Base-by-base conservation (phyloP, 2,329 filamentous ascomycete species). In the Trichoderma koningii region DNA sequence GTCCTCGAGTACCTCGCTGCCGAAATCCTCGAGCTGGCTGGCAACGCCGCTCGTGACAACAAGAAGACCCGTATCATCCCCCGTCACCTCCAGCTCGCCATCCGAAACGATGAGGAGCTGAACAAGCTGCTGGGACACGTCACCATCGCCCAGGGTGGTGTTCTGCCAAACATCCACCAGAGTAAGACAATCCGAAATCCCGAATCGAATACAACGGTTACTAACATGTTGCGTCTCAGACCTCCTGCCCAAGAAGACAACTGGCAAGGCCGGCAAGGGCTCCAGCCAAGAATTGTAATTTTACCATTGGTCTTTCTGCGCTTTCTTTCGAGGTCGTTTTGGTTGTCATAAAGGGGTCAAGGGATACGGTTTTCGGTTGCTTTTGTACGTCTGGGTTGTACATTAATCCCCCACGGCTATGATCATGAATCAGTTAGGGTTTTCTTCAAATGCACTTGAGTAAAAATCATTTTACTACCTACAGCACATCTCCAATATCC, bases 1-100 rank as follows among this genome's bases (percentile, higher is more conserved):
- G 95, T 99, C 64, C 92, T 99, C 56, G 95, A 99, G 84, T 99
- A 99, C 80, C 90, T 99, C 67, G 94, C 95, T 73, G 95, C 95
- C 71, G 95, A 99, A 85, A 97, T 99, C 74, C 93, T 99, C 76
- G 95, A 99, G 84, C 84, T 99, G 83, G 95, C 95, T 80, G 95
- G 95, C 75, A 99, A 99, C 81, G 95, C 95, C 75, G 95, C 95
- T 70, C 94, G 95, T 75, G 95, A 99, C 85, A 97, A 98, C 89
- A 99, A 99, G 92, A 98, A 98, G 91, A 99, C 94, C 71, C 93
- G 95, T 90, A 99, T 99, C 84, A 99, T 98, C 68, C 95, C 95
- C 71, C 93, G 95, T 82, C 95, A 99, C 82, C 88, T 99, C 55
- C 95, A 99, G 85, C 92, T 99, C 74, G 95, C 95, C 82, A 99